phyloP scores from a whole-genome alignment of 2,329 filamentous ascomycete species.

The Massarina eburnea region DNA sequence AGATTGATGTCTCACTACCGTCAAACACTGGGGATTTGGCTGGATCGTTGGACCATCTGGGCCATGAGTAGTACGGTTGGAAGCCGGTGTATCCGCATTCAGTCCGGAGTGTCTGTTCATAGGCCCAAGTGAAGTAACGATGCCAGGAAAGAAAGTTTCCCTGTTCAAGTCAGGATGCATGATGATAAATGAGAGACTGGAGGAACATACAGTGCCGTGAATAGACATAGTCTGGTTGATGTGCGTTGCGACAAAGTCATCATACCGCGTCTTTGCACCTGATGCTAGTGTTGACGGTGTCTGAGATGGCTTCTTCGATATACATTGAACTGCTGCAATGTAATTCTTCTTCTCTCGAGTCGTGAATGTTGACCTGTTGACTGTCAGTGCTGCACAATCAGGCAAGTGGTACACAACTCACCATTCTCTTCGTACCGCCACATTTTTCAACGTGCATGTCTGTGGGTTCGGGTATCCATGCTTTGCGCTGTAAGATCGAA shows the following conservation, averaged over 20 bases:
- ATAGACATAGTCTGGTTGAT: conserved; percentile 38
- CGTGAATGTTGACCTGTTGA: conserved; percentile 22
- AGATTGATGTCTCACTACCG: conserved; percentile 52
- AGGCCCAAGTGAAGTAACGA: conserved; percentile 46
- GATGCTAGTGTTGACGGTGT: conserved; percentile 29
- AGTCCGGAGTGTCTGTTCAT: conserved; percentile 45
- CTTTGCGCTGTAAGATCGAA: conserved; percentile 25
- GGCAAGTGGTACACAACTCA: conserved; percentile 14
- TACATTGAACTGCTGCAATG: conserved; percentile 40
- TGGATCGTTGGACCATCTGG: conserved; percentile 48
- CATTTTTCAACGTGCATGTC: conserved; percentile 43
- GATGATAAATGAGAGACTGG: not conserved
- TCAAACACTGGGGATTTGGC: conserved; percentile 57
- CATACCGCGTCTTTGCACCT: conserved; percentile 37
- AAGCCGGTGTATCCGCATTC: conserved; percentile 48
- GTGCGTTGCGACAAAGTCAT: conserved; percentile 43
- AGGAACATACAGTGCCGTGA: conserved; percentile 33
- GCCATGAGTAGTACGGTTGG: conserved; percentile 57
- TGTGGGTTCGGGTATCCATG: conserved; percentile 13
- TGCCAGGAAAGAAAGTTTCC: conserved; percentile 46
- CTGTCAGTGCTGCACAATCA: not conserved
- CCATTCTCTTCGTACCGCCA: conserved; percentile 49
- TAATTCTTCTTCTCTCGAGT: conserved; percentile 36
- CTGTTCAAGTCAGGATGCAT: conserved; percentile 10
- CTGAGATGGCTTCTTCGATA: conserved; percentile 30